phyloP scores from a whole-genome alignment of 768 basidiomycete genomes.

The Tremella mesenterica region DNA sequence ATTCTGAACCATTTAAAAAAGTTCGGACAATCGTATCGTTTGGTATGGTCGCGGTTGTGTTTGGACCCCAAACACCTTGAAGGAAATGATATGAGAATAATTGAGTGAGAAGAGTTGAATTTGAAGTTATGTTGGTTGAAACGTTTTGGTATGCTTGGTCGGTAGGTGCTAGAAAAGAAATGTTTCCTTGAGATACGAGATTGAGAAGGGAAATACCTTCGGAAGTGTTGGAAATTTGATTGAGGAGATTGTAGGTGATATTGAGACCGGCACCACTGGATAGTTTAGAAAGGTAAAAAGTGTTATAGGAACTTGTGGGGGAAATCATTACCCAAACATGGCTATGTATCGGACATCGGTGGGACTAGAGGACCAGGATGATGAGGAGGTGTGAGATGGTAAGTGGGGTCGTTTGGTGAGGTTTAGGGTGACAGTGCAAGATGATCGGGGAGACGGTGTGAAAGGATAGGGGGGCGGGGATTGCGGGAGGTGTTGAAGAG shows the following conservation, averaged over 20 bases:
- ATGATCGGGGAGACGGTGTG: too few species aligned
- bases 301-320: too few species aligned
- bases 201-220: conserved; percentile 49
- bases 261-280: conserved; percentile 42
- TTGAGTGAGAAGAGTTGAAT: conserved; percentile 48
- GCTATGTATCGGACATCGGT: too few species aligned
- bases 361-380: neutral
- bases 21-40: conserved; percentile 60
- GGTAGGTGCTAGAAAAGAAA: conserved; percentile 55
- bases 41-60: conserved; percentile 49
- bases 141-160: conserved; percentile 50
- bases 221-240: conserved; percentile 49
- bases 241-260: conserved; percentile 43
- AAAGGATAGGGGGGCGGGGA: too few species aligned
- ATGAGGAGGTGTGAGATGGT: neutral
- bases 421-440: too few species aligned
- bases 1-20: conserved; percentile 50
- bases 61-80: conserved; percentile 50
- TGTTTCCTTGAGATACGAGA: conserved; percentile 38
- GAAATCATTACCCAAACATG: too few species aligned
- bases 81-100: conserved; percentile 51
- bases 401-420: too few species aligned
- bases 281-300: too few species aligned
- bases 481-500: too few species aligned
- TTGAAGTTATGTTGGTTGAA: conserved; percentile 42